These are phyloP conservation scores for Populus tomentosa DNA, from an alignment of 441 rosid genomes.

Conservation along the genomic window DNA sequence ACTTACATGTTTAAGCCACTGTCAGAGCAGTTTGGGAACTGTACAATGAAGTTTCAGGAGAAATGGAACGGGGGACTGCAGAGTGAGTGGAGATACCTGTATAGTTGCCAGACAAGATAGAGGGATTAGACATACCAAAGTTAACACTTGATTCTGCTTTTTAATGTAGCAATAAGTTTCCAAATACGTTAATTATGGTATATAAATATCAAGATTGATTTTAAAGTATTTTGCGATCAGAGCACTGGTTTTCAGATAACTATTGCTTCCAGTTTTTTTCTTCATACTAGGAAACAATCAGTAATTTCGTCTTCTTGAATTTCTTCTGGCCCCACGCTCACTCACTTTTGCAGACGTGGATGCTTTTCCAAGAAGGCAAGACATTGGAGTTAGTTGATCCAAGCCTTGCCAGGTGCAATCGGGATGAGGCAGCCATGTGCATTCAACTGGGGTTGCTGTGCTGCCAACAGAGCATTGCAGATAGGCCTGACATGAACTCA, in stretches of 20 bases:
- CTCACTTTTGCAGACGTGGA: constrained; percentile 56
- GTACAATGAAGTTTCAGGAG: neutral
- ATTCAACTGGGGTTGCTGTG: constrained; percentile 73
- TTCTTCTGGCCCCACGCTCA: neutral
- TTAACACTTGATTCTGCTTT: neutral
- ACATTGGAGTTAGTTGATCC: constrained; percentile 63
- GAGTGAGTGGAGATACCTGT: neutral
- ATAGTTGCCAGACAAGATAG: neutral
- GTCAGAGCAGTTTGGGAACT: neutral
- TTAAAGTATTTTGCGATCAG: neutral
- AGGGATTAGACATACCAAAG: neutral
- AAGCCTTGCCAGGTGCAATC: constrained; percentile 48
- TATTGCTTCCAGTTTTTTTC: neutral
- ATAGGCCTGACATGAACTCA: constrained; percentile 76
- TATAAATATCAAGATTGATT: neutral
- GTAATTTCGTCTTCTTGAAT: neutral
- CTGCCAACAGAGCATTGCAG: constrained; percentile 57
- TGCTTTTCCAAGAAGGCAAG: constrained; percentile 48
- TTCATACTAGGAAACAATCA: neutral
- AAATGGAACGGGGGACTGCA: neutral
- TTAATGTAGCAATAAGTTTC: neutral
- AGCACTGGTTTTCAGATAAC: neutral
- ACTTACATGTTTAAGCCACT: neutral
- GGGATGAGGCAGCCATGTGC: constrained; percentile 73
- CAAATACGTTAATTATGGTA: neutral